These are phyloP conservation scores for Cutaneotrichosporon arboriforme DNA, from an alignment of 1,284 basidiomycete genomes.

Conservation along the genomic window DNA sequence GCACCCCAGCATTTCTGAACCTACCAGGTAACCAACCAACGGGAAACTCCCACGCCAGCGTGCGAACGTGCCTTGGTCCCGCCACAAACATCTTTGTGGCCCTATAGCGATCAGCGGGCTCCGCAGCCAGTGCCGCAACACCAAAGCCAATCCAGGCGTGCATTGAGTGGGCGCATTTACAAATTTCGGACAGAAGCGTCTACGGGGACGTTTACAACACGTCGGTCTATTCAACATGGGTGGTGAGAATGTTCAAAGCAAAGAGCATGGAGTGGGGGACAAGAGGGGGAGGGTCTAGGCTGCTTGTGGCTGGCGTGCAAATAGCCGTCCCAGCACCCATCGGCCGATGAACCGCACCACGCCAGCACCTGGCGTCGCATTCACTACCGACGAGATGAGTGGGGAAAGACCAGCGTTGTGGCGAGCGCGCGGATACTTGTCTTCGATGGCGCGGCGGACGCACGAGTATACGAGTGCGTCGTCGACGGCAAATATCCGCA, in stretches of 20 bases:
- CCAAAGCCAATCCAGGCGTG: neutral
- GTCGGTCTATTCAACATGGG: neutral
- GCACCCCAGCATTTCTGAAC: no score
- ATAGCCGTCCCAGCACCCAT: slow-evolving; percentile 31
- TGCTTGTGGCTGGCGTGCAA: slow-evolving; percentile 6
- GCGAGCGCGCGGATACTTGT: slow-evolving; percentile 32
- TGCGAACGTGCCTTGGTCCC: no score
- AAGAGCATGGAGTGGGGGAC: neutral
- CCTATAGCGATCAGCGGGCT: no score
- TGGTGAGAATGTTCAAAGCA: neutral
- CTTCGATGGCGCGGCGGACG: slow-evolving; percentile 39
- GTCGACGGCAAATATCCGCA: slow-evolving; percentile 39
- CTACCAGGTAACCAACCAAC: no score
- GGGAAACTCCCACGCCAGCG: no score
- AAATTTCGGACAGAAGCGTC: neutral
- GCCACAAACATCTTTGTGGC: no score
- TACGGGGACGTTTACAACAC: neutral
- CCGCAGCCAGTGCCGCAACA: no score
- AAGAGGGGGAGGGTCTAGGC: no score
- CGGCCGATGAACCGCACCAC: slow-evolving; percentile 27
- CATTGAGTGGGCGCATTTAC: neutral
- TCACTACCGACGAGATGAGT: slow-evolving; percentile 24
- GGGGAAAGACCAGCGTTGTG: slow-evolving; percentile 38
- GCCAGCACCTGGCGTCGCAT: slow-evolving; percentile 25
- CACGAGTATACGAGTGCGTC: slow-evolving; percentile 41